Conservation (phyloP, 805 yeast genomes). For the Candida sphagnicola region DNA sequence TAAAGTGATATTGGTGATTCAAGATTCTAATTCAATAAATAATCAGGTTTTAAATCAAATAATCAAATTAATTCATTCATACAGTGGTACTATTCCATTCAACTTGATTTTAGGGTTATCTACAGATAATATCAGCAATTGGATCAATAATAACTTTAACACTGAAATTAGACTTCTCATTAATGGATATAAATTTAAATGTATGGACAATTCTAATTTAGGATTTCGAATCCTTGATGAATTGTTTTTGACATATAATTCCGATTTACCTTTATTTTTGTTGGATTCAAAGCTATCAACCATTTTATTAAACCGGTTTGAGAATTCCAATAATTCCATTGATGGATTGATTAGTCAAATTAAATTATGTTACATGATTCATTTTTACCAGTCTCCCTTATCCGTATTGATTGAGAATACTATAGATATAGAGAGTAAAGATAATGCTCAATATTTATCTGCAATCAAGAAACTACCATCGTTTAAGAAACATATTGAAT, state of each 20-base stretch:
- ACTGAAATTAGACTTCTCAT: conserved; percentile 25
- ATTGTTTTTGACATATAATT: conserved; percentile 24
- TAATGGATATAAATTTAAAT: conserved; percentile 27
- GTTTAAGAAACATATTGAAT: conserved; percentile 32
- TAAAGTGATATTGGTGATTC: conserved; percentile 16
- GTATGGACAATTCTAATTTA: conserved; percentile 28
- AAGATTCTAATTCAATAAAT: conserved; percentile 33
- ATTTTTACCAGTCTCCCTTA: conserved; percentile 37
- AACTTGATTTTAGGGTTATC: conserved; percentile 35
- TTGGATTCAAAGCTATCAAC: conserved; percentile 21
- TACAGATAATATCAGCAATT: conserved; percentile 28
- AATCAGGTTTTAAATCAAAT: conserved; percentile 33
- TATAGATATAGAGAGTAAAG: conserved; percentile 1
- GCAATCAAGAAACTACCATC: conserved; percentile 32
- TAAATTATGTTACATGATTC: conserved; percentile 34
- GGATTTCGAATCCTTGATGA: conserved; percentile 32
- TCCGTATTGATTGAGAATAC: conserved; percentile 18
- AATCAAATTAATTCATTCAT: conserved; percentile 25
- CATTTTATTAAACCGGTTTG: conserved; percentile 30
- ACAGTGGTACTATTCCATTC: conserved; percentile 23
- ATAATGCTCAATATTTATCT: conserved; percentile 14
- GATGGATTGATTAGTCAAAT: conserved; percentile 36
- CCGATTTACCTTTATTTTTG: conserved; percentile 12
- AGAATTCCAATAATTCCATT: conserved; percentile 37
- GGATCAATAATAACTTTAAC: conserved; percentile 33